Evolutionary conservation across 495 filamentous ascomycete species (phyloP).

Genomic region (Echria macrotheca): DNA sequence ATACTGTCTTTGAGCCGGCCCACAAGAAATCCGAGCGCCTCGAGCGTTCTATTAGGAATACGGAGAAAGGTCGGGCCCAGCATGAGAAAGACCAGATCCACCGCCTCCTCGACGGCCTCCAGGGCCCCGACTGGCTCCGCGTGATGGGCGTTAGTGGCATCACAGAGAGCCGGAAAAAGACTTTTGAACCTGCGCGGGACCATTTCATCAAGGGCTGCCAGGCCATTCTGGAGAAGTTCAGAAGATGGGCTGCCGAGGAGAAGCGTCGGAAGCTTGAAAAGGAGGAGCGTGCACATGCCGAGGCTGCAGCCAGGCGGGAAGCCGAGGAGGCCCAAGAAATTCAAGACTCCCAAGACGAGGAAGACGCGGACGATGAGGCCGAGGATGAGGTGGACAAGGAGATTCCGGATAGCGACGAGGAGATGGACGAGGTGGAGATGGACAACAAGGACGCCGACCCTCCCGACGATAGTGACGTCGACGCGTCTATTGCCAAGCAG

Average conservation of each 20-base stretch:
- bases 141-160: slow-evolving; percentile 87
- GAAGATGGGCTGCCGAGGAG: slow-evolving; percentile 83
- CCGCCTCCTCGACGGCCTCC: slow-evolving; percentile 76
- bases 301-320: slow-evolving; percentile 38
- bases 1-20: slow-evolving; percentile 59
- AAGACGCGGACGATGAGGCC: slow-evolving; percentile 26
- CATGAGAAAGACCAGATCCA: slow-evolving; percentile 89
- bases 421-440: slow-evolving; percentile 15
- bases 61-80: slow-evolving; percentile 84
- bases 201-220: slow-evolving; percentile 78
- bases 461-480: slow-evolving; percentile 56
- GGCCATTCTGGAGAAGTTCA: slow-evolving; percentile 78
- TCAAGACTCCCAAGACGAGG: too few relatives aligned
- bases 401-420: slow-evolving; percentile 19
- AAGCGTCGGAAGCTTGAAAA: slow-evolving; percentile 68
- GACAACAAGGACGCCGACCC: slow-evolving; percentile 25
- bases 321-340: slow-evolving; percentile 16
- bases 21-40: slow-evolving; percentile 78
- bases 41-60: slow-evolving; percentile 89
- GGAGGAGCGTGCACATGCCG: slow-evolving; percentile 45
- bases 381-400: slow-evolving; percentile 23
- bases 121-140: slow-evolving; percentile 88
- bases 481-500: slow-evolving; percentile 66
- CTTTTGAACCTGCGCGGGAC: slow-evolving; percentile 77
- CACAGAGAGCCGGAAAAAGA: slow-evolving; percentile 74